phyloP scores from a whole-genome alignment of 176 grass and related monocot species.

The Elaeis guineensis region DNA sequence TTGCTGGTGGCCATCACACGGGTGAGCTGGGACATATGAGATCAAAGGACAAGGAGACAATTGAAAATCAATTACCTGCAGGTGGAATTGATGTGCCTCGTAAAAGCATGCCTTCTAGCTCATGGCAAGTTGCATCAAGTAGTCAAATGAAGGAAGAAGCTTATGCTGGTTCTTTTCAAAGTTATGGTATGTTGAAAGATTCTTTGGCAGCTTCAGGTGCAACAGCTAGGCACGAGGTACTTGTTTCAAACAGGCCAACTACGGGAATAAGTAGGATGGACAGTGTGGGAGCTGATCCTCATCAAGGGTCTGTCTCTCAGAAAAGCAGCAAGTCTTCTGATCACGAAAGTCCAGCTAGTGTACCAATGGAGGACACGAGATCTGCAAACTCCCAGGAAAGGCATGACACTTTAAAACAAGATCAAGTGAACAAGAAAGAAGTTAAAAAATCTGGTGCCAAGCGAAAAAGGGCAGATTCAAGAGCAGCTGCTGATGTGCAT shows the following conservation, averaged over 20 bases:
- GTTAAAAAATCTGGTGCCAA: constrained; percentile 40
- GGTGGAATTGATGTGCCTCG: constrained; percentile 48
- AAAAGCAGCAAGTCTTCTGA: constrained; percentile 61
- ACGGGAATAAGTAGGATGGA: constrained; percentile 42
- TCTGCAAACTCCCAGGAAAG: constrained; percentile 82
- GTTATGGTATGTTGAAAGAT: constrained; percentile 18
- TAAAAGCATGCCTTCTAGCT: constrained; percentile 36
- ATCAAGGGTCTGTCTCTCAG: constrained; percentile 65
- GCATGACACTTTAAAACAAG: constrained; percentile 66
- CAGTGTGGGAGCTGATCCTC: constrained; percentile 38
- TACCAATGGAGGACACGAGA: constrained; percentile 78
- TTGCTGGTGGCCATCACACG: constrained; percentile 49
- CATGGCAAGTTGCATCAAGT: constrained; percentile 70
- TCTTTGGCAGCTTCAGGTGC: constrained; percentile 28
- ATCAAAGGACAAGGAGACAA: constrained; percentile 71
- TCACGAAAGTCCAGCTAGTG: constrained; percentile 57
- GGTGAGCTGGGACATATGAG: constrained; percentile 46
- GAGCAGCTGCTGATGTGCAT: constrained; percentile 44
- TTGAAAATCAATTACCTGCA: constrained; percentile 39
- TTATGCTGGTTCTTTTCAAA: constrained; percentile 20
- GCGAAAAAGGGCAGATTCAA: constrained; percentile 79
- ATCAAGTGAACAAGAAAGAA: constrained; percentile 65
- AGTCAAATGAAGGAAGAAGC: constrained; percentile 26
- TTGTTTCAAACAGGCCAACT: constrained; percentile 27
- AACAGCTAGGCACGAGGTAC: constrained; percentile 30